These are phyloP conservation scores for Trypanosoma theileri DNA, from an alignment of 208 protist genomes.

Conservation along the genomic window DNA sequence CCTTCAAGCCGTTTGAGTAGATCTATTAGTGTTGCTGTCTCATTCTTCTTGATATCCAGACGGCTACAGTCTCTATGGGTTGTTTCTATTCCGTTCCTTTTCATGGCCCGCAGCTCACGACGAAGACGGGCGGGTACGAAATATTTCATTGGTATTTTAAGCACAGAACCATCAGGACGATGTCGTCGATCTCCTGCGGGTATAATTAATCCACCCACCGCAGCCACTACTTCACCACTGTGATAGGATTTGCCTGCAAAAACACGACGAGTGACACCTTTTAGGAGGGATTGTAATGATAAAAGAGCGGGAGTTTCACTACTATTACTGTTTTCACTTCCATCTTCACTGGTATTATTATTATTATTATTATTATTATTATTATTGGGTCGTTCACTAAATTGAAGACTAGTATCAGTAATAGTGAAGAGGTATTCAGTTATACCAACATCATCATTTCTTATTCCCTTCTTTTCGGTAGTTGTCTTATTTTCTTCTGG, in stretches of 20 bases:
- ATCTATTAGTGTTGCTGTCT: conserved; percentile 13
- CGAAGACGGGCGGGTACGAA: conserved; percentile 52
- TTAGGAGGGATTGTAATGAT: conserved; percentile 33
- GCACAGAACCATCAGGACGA: conserved; percentile 56
- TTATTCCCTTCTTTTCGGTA: neutral
- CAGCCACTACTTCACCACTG: conserved; percentile 64
- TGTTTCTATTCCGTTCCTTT: neutral
- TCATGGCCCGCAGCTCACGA: neutral
- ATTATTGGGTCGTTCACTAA: neutral
- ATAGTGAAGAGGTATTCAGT: conserved; percentile 31
- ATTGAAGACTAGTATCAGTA: neutral
- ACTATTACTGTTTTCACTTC: conserved; percentile 21
- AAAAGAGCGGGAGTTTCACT: conserved; percentile 20
- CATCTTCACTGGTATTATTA: conserved; percentile 12
- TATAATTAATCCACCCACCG: conserved; percentile 71
- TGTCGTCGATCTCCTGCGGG: conserved; percentile 35
- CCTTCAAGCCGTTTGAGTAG: conserved; percentile 46
- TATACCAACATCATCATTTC: neutral
- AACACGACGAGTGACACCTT: conserved; percentile 52
- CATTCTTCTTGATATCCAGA: neutral
- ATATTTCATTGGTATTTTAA: conserved; percentile 67
- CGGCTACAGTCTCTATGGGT: neutral
- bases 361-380: conserved; percentile 1
- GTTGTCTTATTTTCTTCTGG: neutral
- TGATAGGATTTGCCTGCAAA: conserved; percentile 76